Evolutionary conservation across 164 flowering plant genomes (phyloP).

Genomic region (Platanus orientalis): DNA sequence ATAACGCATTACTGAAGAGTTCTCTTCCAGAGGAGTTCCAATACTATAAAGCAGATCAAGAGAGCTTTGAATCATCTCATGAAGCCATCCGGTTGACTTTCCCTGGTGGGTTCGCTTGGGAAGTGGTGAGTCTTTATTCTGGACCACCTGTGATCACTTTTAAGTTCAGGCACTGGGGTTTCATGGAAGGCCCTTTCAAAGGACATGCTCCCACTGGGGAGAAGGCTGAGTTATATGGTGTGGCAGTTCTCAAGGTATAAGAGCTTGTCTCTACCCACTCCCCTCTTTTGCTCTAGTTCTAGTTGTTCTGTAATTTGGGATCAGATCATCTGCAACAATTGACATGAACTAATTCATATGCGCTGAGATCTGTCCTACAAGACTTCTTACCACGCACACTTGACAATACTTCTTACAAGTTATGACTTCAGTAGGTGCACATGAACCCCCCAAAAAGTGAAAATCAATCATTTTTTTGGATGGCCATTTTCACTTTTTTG

Average conservation of each 20-base stretch:
- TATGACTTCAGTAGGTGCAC: no score
- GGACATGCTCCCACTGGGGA: no score
- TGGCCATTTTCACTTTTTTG: no score
- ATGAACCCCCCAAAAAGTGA: no score
- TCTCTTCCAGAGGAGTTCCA: slow-evolving; percentile 7
- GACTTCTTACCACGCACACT: no score
- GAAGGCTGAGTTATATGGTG: slow-evolving; percentile 46
- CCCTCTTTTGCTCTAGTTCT: neutral
- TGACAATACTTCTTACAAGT: no score
- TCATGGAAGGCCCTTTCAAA: slow-evolving; percentile 64
- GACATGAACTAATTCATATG: no score
- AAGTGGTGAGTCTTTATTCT: slow-evolving; percentile 44
- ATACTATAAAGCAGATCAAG: slow-evolving; percentile 19
- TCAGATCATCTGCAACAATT: no score
- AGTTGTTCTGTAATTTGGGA: no score
- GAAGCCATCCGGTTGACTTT: slow-evolving; percentile 31
- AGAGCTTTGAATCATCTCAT: slow-evolving; percentile 21
- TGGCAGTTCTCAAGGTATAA: slow-evolving; percentile 58
- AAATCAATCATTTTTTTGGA: no score
- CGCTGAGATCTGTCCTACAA: no score
- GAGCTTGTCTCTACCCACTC: neutral
- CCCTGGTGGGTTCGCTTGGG: slow-evolving; percentile 54
- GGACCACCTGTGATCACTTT: slow-evolving; percentile 54
- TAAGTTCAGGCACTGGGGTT: slow-evolving; percentile 73
- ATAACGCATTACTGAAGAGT: slow-evolving; percentile 45